Evolutionary conservation across 331 rosid genomes (phyloP).

Genomic region (Rhamnella rubrinervis): DNA sequence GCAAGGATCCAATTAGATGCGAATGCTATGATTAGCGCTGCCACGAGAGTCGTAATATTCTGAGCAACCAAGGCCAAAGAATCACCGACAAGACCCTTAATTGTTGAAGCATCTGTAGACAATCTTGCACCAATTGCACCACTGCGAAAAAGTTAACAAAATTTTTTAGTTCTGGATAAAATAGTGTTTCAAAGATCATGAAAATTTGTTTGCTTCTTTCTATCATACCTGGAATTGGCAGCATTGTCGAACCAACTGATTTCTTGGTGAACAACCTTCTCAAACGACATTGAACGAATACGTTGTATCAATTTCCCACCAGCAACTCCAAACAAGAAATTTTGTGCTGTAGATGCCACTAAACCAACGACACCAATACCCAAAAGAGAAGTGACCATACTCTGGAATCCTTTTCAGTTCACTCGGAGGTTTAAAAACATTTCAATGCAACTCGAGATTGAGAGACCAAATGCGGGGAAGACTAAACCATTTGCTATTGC

Average conservation of each 20-base stretch:
- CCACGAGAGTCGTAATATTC: slow-evolving; percentile 42
- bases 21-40: slow-evolving; percentile 51
- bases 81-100: slow-evolving; percentile 76
- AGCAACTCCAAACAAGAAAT: slow-evolving; percentile 67
- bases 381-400: slow-evolving; percentile 48
- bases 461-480: slow-evolving; percentile 52
- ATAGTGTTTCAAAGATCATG: too few species aligned
- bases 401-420: slow-evolving; percentile 46
- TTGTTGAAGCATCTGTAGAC: slow-evolving; percentile 72
- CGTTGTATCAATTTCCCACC: slow-evolving; percentile 67
- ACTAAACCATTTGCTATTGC: slow-evolving; percentile 49
- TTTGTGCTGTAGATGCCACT: slow-evolving; percentile 29
- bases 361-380: slow-evolving; percentile 44
- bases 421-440: slow-evolving; percentile 52
- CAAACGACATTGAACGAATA: slow-evolving; percentile 56
- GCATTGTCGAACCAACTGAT: slow-evolving; percentile 47
- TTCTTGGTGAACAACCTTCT: slow-evolving; percentile 66
- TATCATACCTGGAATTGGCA: too few species aligned
- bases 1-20: slow-evolving; percentile 60
- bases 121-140: slow-evolving; percentile 79
- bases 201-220: too few species aligned
- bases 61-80: slow-evolving; percentile 54
- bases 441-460: slow-evolving; percentile 50
- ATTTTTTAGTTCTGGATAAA: too few species aligned
- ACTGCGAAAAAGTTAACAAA: slow-evolving; percentile 12